Evolutionary conservation across 306 rosid genomes (phyloP).

Genomic region (Glycine latifolia): DNA sequence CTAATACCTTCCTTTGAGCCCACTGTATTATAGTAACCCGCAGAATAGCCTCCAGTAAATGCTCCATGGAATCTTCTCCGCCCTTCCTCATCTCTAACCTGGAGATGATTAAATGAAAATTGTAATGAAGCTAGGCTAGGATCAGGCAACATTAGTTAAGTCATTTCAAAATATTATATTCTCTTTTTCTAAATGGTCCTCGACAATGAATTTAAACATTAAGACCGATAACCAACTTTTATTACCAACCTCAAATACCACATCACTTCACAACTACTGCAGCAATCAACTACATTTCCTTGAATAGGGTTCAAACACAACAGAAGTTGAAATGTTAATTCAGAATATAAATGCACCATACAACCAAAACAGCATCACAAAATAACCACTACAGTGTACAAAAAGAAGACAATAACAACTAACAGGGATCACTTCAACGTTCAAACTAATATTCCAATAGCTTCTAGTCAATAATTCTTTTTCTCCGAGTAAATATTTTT

Average conservation of each 20-base stretch:
- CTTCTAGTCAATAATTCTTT: not conserved
- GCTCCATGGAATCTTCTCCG: slow-evolving; percentile 99
- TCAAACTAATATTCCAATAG: not conserved
- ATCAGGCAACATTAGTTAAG: not conserved
- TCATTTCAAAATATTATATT: slow-evolving; percentile 13
- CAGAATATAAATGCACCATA: slow-evolving; percentile 17
- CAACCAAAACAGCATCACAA: slow-evolving; percentile 21
- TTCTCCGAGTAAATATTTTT: not conserved
- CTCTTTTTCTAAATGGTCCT: not conserved
- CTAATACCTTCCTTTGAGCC: slow-evolving; percentile 90
- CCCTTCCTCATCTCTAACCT: slow-evolving; percentile 99
- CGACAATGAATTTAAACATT: slow-evolving; percentile 7
- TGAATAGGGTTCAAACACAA: slow-evolving; percentile 1
- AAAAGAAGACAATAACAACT: not conserved
- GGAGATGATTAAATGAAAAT: slow-evolving; percentile 32
- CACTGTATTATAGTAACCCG: slow-evolving; percentile 90
- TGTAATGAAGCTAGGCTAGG: not conserved
- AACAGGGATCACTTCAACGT: slow-evolving; percentile 2
- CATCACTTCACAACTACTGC: slow-evolving; percentile 4
- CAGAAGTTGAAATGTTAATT: slow-evolving; percentile 2
- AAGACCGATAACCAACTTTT: slow-evolving; percentile 5
- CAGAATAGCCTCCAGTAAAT: slow-evolving; percentile 92
- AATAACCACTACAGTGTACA: slow-evolving; percentile 14
- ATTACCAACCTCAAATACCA: not conserved
- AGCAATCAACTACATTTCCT: not conserved